Evolutionary conservation across 441 rosid species (phyloP), one percentile per base, ranked within the genome.

Genomic region (Biscutella laevigata): DNA sequence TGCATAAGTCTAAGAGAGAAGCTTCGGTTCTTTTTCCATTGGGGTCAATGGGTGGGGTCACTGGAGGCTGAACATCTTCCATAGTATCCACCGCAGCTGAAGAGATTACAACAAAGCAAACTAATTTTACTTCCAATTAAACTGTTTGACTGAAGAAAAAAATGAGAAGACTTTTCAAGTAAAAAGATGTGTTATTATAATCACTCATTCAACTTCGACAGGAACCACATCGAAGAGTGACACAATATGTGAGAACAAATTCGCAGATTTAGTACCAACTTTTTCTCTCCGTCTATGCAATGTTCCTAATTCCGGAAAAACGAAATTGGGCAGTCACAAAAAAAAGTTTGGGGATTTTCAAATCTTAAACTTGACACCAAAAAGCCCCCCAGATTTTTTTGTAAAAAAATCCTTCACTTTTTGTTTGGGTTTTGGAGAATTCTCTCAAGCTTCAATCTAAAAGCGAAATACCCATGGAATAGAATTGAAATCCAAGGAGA

Each of bases 21-120:
- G 60, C 71, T 52, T 78, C 86, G 13, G 63, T 63, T 28, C 62
- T 60, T 36, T 60, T 71, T 4, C 52, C 41, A 49, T 55, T 66
- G 4, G 77, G 59, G 44, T 70, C 68, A 45, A 45, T 66, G 40
- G 71, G 68, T 51, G 64, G 56, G 4, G 77, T 43, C 39, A 65
- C 74, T 10, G 78, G 79, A 45, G 82, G 73, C 65, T 80, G 71
- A 46, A 67, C 71, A 39, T 74, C 84, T 57, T 73, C 89, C 86
- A 77, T 77, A 17, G 53, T 61, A 61, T 57, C 29, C 36, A 48
- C 30, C 42, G 19, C 42, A 46, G 54, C 74, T 58, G 64, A 44
- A 55, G 67, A 66, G 60, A 37, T 55, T 41, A 29, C 29, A 26
- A 9, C 53, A 68, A 66, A 34, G 49, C 42, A 59, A 50, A 44